Percentiles rank a stretch among this genome's conserved stretches.
Evolutionary conservation across 169 alveolate genomes (phyloP).

Genomic region (Plasmodium berghei): DNA sequence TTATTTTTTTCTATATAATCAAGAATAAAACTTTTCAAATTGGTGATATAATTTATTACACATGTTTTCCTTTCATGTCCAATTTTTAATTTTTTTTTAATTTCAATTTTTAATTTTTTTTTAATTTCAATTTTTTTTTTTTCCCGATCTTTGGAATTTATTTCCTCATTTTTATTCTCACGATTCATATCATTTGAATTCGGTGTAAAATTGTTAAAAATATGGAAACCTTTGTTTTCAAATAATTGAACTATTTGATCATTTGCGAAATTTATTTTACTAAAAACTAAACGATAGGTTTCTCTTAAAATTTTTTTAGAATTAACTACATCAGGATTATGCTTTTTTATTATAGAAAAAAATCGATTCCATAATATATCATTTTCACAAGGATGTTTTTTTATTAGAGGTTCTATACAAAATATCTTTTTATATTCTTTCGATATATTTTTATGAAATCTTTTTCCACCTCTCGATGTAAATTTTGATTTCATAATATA

Average conservation of each 20-base stretch:
- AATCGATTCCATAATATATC: conserved; percentile 66
- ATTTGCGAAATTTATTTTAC: conserved; percentile 53
- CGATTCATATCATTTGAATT: neutral
- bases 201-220: neutral
- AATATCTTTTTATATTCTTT: conserved; percentile 74
- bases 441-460: conserved; percentile 75
- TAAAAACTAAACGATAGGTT: conserved; percentile 57
- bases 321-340: conserved; percentile 26
- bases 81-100: conserved; percentile 17
- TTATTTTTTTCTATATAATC: conserved; percentile 28
- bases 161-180: neutral
- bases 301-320: conserved; percentile 29
- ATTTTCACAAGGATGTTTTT: conserved; percentile 38
- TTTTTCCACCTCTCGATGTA: conserved; percentile 84
- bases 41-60: conserved; percentile 27
- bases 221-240: conserved; percentile 25
- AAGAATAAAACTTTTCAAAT: conserved; percentile 30
- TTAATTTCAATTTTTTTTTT: neutral
- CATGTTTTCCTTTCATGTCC: conserved; percentile 20
- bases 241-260: conserved; percentile 15
- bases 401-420: conserved; percentile 36
- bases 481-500: conserved; percentile 77
- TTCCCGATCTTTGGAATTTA: neutral
- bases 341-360: conserved; percentile 14
- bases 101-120: neutral